These are phyloP conservation scores for Halophytophthora polymorphica DNA, from an alignment of 352 stramenopile species.

Conservation along the genomic window DNA sequence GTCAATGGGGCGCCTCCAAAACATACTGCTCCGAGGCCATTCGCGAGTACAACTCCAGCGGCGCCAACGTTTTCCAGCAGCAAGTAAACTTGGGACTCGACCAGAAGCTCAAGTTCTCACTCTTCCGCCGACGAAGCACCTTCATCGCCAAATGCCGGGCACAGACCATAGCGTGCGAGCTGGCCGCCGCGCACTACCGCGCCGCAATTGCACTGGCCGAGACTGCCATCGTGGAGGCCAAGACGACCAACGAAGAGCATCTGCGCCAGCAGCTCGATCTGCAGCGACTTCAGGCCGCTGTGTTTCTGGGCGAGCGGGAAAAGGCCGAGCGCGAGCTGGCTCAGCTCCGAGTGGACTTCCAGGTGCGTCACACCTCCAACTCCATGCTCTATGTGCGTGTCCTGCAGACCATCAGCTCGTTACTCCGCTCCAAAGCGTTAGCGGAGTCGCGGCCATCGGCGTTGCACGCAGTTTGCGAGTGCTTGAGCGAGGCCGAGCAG, in stretches of 20 bases:
- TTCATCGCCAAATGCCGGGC: conserved; percentile 36
- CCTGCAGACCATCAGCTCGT: conserved; percentile 33
- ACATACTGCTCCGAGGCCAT: conserved; percentile 24
- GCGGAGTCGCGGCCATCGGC: conserved; percentile 6
- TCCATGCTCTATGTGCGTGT: conserved; percentile 35
- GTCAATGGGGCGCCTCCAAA: conserved; percentile 31
- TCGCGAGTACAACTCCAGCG: conserved; percentile 8
- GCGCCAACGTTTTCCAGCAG: conserved; percentile 5
- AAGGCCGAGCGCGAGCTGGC: conserved; percentile 21
- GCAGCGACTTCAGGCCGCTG: conserved; percentile 30
- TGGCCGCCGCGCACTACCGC: conserved; percentile 30
- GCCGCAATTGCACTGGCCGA: conserved; percentile 24
- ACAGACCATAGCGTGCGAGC: conserved; percentile 35
- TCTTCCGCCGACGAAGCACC: conserved; percentile 28
- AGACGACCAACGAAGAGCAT: conserved; percentile 32
- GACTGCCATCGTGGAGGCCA: conserved; percentile 36
- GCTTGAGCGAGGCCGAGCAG: conserved; percentile 37
- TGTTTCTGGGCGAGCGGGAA: conserved; percentile 37
- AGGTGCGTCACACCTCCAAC: conserved; percentile 17
- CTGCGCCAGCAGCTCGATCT: conserved; percentile 41
- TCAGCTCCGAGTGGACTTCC: conserved; percentile 19
- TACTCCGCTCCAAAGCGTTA: conserved; percentile 34
- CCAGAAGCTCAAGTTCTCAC: conserved; percentile 35
- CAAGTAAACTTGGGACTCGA: conserved; percentile 23
- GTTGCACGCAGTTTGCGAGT: conserved; percentile 15